Base-by-base conservation (phyloP, 331 rosid species). In the Erythrophleum ivorense region DNA sequence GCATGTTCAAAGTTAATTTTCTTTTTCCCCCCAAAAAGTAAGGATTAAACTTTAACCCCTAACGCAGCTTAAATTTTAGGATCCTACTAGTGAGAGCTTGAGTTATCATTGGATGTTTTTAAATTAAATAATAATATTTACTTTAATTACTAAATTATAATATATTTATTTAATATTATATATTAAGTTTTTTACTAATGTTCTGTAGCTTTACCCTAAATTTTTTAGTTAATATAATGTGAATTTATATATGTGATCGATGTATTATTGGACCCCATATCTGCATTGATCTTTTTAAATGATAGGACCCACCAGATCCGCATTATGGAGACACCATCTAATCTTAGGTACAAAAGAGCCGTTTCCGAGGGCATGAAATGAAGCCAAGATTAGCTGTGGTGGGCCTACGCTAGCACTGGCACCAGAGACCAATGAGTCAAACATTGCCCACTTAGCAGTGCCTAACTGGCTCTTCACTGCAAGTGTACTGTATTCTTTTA, bases 361-460 rank as follows among this genome's bases (percentile, higher is more conserved):
- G 80, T 83, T 83, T 33, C 66, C 76, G 34, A 64, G 38, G 38
- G 66, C 66, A 62, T 1, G 68, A 62, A 64, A 81, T 9, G 65
- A 15, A 68, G 21, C 31, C 74, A 62, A 31, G 46, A 83, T 24
- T 41, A 48, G 24, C 29, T 57, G 41, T 62, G 64, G 80, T 76
- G 81, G 83, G 52, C 80, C 86, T 24, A 10, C 3, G 3, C 43
- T 13, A 45, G 11, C 57, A 31, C 74, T 71, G 75, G 10, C 40
- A 69, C 41, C 34, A 55, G 34, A 48, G 24, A 46, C 29, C 34
- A 45, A 5, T 9, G 8, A 49, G 41, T 59, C 73, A 77, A 52
- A 38, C 40, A 14, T 54, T 65, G 48, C 50, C 69, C 58, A 63
- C 33, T 18, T 1, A n/a, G 0, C 41, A 41, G 12, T 48, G 41